Conservation (phyloP, 2,329 filamentous ascomycete species). For the Exophiala sideris region DNA sequence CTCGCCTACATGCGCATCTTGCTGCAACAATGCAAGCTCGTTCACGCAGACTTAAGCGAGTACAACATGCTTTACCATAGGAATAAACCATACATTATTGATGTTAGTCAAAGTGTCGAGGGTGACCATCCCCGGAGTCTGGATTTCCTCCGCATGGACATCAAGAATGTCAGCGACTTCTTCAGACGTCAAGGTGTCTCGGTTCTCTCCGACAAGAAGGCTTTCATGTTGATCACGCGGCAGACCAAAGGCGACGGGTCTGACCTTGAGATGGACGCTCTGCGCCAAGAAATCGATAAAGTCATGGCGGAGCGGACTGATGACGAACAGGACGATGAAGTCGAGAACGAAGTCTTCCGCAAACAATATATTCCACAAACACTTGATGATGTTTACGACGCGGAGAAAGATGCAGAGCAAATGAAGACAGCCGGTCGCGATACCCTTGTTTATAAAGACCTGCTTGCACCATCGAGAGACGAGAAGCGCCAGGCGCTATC, state of each 20-base stretch:
- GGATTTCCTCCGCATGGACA: slow-evolving; percentile 95
- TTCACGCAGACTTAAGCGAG: slow-evolving; percentile 95
- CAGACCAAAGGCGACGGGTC: slow-evolving; percentile 48
- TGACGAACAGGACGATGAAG: slow-evolving; percentile 58
- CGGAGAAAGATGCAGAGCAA: slow-evolving; percentile 82
- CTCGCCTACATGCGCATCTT: slow-evolving; percentile 86
- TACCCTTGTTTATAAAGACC: slow-evolving; percentile 78
- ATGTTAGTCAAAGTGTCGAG: slow-evolving; percentile 96
- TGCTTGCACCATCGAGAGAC: slow-evolving; percentile 59
- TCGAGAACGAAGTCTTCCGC: slow-evolving; percentile 88
- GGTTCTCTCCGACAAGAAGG: slow-evolving; percentile 70
- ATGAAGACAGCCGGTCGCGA: slow-evolving; percentile 69
- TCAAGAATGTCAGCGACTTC: slow-evolving; percentile 94
- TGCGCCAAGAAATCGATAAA: slow-evolving; percentile 62
- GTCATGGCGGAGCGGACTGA: slow-evolving; percentile 60
- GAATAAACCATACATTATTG: slow-evolving; percentile 82
- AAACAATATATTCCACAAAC: slow-evolving; percentile 97
- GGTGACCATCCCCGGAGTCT: slow-evolving; percentile 89
- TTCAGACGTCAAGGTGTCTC: slow-evolving; percentile 84
- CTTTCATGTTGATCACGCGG: slow-evolving; percentile 78
- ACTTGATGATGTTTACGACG: slow-evolving; percentile 91
- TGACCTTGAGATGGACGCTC: slow-evolving; percentile 57
- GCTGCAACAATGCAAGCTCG: slow-evolving; percentile 86
- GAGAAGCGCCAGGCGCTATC: slow-evolving; percentile 2
- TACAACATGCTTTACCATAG: slow-evolving; percentile 95